Conservation (phyloP, 768 basidiomycete genomes). For the Xerocomellus chrysenteron region DNA sequence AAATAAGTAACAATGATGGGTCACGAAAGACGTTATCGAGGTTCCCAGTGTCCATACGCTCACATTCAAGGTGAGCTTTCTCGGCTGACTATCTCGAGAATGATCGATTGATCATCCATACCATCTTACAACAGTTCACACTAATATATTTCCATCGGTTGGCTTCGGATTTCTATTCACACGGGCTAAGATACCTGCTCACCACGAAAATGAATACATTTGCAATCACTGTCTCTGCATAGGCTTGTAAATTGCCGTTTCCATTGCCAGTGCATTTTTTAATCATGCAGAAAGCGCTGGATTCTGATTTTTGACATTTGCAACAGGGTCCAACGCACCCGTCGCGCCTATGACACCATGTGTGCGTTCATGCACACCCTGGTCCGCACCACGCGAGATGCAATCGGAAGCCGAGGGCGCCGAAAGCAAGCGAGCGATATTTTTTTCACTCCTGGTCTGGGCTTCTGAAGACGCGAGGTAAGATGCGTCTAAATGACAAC, state of each 20-base stretch:
- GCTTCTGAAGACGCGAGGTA: conserved; percentile 21
- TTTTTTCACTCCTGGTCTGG: conserved; percentile 20
- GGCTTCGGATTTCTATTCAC: conserved; percentile 26
- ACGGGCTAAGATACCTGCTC: conserved; percentile 16
- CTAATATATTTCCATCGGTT: conserved; percentile 23
- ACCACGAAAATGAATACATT: conserved; percentile 10
- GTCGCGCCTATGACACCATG: conserved; percentile 23
- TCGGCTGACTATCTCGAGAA: background rate
- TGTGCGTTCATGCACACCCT: conserved; percentile 19
- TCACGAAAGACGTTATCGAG: conserved; percentile 15
- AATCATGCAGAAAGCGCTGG: too few species aligned
- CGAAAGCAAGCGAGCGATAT: conserved; percentile 10
- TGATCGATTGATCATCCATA: background rate
- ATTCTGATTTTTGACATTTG: background rate
- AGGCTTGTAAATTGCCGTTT: conserved; percentile 26
- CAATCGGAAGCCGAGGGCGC: conserved; percentile 4
- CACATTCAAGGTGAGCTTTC: conserved; percentile 19
- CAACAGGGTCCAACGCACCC: conserved; percentile 19
- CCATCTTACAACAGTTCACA: conserved; percentile 12
- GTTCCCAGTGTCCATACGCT: conserved; percentile 11
- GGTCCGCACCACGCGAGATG: conserved; percentile 10
- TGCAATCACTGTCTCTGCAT: conserved; percentile 18
- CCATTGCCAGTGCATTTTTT: conserved; percentile 6
- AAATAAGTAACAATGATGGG: conserved; percentile 4
- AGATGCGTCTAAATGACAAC: conserved; percentile 10